Base-by-base conservation (phyloP, 495 filamentous ascomycete genomes). In the Hypoxylon lienhwacheense region DNA sequence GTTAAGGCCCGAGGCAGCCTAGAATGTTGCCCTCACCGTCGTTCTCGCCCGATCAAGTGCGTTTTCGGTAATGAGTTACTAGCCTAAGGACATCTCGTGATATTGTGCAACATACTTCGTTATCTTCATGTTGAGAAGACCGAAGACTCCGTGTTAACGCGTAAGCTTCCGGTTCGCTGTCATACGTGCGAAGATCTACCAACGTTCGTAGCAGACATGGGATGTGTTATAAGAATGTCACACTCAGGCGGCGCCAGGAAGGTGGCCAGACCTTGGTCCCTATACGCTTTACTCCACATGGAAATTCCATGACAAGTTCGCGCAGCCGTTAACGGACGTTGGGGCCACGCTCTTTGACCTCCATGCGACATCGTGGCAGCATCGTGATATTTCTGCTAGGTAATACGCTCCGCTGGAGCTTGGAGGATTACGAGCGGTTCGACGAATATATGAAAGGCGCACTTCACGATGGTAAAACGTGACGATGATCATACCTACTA, bases 311-410 rank as follows among this genome's bases (percentile, higher is more conserved):
- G 59, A 63, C 59, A 63, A 48, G 43, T 12, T 41, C 53, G 24
- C 59, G 59, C 59, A 63, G 59, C 59, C 59, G 59, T 63, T 63
- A 63, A 63, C 59, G 59, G 59, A 63, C 47, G 43, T 43, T 50
- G 40, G 59, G 48, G 21, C 39, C 59, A 12, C 35, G 53, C 36
- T n/a, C 34, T 39, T 49, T 53, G 37, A 40, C 47, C 33, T 34
- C n/a, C 21, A 31, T 53, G 39, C 59, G 43, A 54, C 42, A 58
- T 53, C 59, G 59, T 63, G 59, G 59, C 59, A 53, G 33, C 45
- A 53, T 63, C 43, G 47, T 54, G 53, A 63, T 28, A 43, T 61
- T 61, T 59, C 35, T 61, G 47, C 6, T 55, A 55, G 41, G 58
- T 61, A 61, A 61, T 61, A 52, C 55, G 51, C 55, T 55, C 17